These are phyloP conservation scores for Penicillium egyptiacum DNA, from an alignment of 495 filamentous ascomycete genomes.

Conservation along the genomic window DNA sequence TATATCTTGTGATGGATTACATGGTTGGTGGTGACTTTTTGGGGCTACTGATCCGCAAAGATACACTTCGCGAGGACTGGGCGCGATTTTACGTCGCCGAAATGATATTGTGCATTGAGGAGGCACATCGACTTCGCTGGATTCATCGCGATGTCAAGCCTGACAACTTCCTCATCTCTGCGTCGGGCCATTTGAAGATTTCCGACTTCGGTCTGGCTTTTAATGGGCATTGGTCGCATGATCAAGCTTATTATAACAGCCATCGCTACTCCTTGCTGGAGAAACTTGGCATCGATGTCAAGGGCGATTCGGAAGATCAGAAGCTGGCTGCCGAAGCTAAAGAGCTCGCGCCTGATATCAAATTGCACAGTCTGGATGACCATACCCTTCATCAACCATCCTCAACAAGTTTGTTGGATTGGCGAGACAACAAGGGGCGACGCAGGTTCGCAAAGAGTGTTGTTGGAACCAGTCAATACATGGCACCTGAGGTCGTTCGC, in stretches of 20 bases:
- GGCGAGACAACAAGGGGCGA: conserved; percentile 74
- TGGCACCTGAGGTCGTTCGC: conserved; percentile 90
- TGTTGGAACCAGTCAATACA: conserved; percentile 97
- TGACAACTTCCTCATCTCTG: conserved; percentile 90
- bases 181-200: conserved; percentile 88
- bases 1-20: conserved; percentile 96
- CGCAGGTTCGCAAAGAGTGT: conserved; percentile 76
- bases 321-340: conserved; percentile 46
- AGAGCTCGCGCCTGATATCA: neutral
- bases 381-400: conserved; percentile 19
- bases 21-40: conserved; percentile 96
- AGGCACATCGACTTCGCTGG: conserved; percentile 80
- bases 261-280: conserved; percentile 75
- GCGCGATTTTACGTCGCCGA: conserved; percentile 88
- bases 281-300: conserved; percentile 69
- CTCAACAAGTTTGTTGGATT: conserved; percentile 57
- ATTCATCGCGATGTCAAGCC: conserved; percentile 97
- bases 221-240: conserved; percentile 92
- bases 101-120: conserved; percentile 94
- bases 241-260: conserved; percentile 77
- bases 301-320: conserved; percentile 73
- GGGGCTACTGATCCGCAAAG: conserved; percentile 77
- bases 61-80: conserved; percentile 71
- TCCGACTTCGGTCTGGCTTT: conserved; percentile 94
- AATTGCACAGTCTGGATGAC: conserved; percentile 13